Evolutionary conservation across 306 rosid species (phyloP).

Genomic region (Quercus ilex): DNA sequence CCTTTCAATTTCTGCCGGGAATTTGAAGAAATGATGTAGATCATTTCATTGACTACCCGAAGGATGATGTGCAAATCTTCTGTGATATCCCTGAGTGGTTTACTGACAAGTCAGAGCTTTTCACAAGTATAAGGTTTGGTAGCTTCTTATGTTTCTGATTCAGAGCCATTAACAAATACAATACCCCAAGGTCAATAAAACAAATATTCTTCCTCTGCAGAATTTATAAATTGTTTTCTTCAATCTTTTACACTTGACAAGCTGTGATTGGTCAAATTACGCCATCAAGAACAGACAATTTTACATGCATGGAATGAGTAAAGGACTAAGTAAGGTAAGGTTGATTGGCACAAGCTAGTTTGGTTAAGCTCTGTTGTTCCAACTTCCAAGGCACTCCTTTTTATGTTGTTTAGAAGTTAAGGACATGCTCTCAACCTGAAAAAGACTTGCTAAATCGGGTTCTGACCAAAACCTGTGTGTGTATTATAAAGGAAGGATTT

Average conservation of each 20-base stretch:
- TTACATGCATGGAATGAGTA: not conserved
- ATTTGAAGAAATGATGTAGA: conserved; percentile 94
- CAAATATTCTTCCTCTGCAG: not conserved
- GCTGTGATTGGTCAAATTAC: not conserved
- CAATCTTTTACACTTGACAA: not conserved
- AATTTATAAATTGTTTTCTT: not conserved
- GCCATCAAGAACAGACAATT: too few species aligned
- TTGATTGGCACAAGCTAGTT: too few species aligned
- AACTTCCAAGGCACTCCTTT: too few species aligned
- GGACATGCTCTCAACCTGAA: too few species aligned
- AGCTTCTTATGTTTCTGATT: conserved; percentile 15
- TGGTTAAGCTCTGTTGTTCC: too few species aligned
- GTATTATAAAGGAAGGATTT: too few species aligned
- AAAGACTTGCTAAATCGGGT: too few species aligned
- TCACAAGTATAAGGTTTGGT: conserved; percentile 79
- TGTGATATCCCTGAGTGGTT: conserved; percentile 97
- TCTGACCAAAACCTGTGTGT: too few species aligned
- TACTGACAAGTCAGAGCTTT: conserved; percentile 91
- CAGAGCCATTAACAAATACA: not conserved
- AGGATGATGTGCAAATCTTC: conserved; percentile 89
- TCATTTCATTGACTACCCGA: conserved; percentile 94
- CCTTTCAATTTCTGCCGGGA: conserved; percentile 54
- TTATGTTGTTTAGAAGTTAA: too few species aligned
- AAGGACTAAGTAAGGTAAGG: not conserved
- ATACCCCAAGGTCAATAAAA: not conserved